Base-by-base conservation (phyloP, 2,329 filamentous ascomycete species). In the Fonsecaea nubica region DNA sequence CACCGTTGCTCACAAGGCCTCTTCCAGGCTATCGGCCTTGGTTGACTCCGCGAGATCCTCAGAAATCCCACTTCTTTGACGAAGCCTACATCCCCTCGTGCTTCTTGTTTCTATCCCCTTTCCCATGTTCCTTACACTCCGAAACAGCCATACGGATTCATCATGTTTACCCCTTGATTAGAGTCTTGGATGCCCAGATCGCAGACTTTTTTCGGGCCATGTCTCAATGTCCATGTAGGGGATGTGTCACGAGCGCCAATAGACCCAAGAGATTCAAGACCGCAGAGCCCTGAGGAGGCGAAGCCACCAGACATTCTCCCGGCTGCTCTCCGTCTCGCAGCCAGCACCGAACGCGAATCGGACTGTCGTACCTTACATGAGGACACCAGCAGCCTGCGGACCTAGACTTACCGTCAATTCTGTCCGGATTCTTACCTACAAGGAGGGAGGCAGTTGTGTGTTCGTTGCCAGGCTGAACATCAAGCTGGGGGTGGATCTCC, bases 361-460 rank as follows among this genome's bases (percentile, higher is more conserved):
- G 45, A 25, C 45, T 50, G 45, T 18, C 18, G 45, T 50, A 50
- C 45, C 45, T 50, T 50, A 50, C 45, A 50, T 50, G 21, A 50
- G 30, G 45, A 50, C 45, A 21, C 25, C 45, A 50, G 45, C 3
- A 25, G 45, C 45, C 18, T 50, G 21, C 45, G 45, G 25, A 21
- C 45, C 45, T 30, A 50, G 45, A 30, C 9, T 9, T 50, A 30
- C 45, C 30, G 18, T 50, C 45, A 12, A 25, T 15, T 9, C 45
- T 21, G 45, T 18, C 45, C 45, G 21, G 45, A 50, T 30, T 25
- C 21, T 30, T 25, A 50, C 12, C 4, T 32, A 4, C 30, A 32
- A 32, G 30, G 30, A 32, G 6, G 30, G 30, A 32, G 30, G 9
- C 45, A 25, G 9, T 50, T 50, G 13, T 42, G 30, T 33, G 13